Conservation (phyloP, 2,329 filamentous ascomycete genomes). For the Zasmidium citrigriseum region DNA sequence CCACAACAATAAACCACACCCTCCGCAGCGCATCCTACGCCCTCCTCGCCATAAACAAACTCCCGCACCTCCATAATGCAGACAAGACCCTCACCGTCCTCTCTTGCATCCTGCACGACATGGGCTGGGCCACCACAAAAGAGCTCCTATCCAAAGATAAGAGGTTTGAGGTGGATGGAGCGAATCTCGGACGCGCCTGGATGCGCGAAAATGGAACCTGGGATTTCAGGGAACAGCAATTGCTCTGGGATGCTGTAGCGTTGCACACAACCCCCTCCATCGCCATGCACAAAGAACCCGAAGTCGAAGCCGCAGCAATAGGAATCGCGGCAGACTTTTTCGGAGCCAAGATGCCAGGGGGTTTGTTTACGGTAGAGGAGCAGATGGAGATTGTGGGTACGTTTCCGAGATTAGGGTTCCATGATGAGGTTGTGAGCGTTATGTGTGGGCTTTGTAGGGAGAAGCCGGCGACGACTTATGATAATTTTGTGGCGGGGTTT, state of each 20-base stretch:
- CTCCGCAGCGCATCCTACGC: neutral
- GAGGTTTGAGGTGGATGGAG: neutral
- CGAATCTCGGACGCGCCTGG: neutral
- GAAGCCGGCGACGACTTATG: neutral
- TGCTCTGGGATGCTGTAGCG: neutral
- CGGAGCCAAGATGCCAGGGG: neutral
- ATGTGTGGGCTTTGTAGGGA: neutral
- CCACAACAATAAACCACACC: neutral
- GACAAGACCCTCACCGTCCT: neutral
- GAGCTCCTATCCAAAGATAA: neutral
- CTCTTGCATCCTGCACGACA: neutral
- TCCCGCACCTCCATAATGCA: neutral
- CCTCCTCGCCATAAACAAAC: neutral
- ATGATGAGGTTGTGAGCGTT: neutral
- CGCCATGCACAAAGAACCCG: neutral
- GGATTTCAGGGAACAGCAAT: neutral
- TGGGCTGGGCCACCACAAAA: neutral
- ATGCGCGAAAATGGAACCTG: neutral
- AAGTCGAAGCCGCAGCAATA: neutral
- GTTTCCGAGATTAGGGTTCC: neutral
- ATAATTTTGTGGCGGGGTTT: neutral
- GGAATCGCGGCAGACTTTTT: neutral
- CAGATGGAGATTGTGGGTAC: neutral
- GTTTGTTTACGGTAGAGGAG: neutral
- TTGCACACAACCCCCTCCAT: neutral